Conservation (phyloP, 108 stramenopile species). For the Licmophora abbreviata region DNA sequence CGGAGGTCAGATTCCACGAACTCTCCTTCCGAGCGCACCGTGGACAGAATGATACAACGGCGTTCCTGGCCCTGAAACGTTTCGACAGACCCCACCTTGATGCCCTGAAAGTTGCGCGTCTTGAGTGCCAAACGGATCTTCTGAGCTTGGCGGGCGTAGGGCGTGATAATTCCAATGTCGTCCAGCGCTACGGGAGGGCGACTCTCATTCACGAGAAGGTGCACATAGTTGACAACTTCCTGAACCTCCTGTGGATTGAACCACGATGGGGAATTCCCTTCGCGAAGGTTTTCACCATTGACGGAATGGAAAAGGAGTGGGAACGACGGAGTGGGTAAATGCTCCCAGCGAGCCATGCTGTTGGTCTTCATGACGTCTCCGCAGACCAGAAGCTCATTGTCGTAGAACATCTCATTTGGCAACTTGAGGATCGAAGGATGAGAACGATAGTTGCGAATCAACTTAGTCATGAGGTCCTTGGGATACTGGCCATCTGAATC, state of each 20-base stretch:
- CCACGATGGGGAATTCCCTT: constrained; percentile 75
- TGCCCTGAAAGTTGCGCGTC: constrained; percentile 13
- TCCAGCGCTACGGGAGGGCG: constrained; percentile 23
- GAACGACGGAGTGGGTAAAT: constrained; percentile 38
- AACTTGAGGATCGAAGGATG: constrained; percentile 54
- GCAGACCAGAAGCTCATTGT: constrained; percentile 25
- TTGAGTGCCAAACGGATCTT: constrained; percentile 42
- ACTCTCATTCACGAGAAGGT: constrained; percentile 37
- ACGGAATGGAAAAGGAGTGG: constrained; percentile 58
- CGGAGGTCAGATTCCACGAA: constrained; percentile 33
- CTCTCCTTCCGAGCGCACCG: constrained; percentile 54
- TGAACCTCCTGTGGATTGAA: constrained; percentile 75
- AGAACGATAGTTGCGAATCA: constrained; percentile 58
- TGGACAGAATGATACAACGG: constrained; percentile 71
- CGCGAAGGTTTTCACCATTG: constrained; percentile 53
- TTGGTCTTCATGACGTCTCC: constrained; percentile 34
- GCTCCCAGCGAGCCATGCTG: constrained; percentile 39
- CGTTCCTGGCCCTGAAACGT: constrained; percentile 84
- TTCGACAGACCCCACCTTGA: constrained; percentile 83
- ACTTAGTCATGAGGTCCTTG: constrained; percentile 33
- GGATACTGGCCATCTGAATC: constrained; percentile 23
- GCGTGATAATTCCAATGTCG: constrained; percentile 64
- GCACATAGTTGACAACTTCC: constrained; percentile 56
- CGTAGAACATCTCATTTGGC: constrained; percentile 51
- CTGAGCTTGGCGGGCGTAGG: constrained; percentile 54